These are phyloP conservation scores for Carex kokanica DNA, from an alignment of 176 grass and related monocot species.

Conservation along the genomic window DNA sequence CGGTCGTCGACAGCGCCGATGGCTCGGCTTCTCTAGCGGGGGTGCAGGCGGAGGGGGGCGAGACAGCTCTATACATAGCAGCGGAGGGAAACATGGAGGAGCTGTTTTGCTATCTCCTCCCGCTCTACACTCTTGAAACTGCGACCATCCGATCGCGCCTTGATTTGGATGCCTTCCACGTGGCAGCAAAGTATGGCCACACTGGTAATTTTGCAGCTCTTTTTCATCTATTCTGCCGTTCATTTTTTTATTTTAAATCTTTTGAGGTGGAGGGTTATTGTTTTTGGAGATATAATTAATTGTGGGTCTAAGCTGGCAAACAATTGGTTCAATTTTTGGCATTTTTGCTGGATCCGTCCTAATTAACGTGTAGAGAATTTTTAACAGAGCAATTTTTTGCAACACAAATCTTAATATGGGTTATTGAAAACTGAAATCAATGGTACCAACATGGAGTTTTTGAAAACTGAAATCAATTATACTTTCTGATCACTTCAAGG, in stretches of 20 bases:
- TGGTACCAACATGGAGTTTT: background rate
- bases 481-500: background rate
- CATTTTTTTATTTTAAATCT: background rate
- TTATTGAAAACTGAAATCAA: background rate
- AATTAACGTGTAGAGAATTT: background rate
- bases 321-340: background rate
- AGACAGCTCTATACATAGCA: constrained; percentile 86
- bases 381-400: background rate
- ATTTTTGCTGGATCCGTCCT: background rate
- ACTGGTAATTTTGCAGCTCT: constrained; percentile 39
- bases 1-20: constrained; percentile 26
- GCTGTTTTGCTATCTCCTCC: constrained; percentile 61
- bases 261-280: background rate
- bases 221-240: background rate
- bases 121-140: constrained; percentile 58
- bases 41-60: constrained; percentile 70
- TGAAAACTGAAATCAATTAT: background rate
- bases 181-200: constrained; percentile 86
- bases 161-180: constrained; percentile 90
- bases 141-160: constrained; percentile 66
- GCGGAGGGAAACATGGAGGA: constrained; percentile 74
- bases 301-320: background rate
- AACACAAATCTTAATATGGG: background rate
- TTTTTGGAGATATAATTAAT: background rate
- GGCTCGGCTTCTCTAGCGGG: constrained; percentile 30